Percentiles rank a stretch among this genome's conserved stretches.
phyloP scores from a whole-genome alignment of 2,329 filamentous ascomycete genomes.

The Pseudopyrenochaeta lycopersici region DNA sequence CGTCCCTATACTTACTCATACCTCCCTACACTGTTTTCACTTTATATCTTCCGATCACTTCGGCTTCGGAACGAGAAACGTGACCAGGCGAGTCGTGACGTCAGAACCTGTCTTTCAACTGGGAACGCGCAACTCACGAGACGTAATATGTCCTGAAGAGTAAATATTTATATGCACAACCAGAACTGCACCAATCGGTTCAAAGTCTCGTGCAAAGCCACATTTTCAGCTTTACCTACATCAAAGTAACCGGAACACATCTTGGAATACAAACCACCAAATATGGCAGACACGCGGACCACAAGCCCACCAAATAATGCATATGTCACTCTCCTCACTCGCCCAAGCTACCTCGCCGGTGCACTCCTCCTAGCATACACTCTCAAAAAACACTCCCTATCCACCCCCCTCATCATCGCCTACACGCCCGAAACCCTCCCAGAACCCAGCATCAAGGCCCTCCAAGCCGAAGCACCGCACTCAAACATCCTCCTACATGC shows the following conservation, averaged over 20 bases:
- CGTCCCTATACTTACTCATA: not conserved
- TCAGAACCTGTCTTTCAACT: conserved; percentile 15
- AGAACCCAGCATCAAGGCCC: conserved; percentile 49
- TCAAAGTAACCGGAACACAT: too few relatives aligned
- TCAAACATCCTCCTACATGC: conserved; percentile 53
- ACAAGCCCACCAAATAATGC: conserved; percentile 33
- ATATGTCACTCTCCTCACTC: conserved; percentile 62
- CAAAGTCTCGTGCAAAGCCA: too few relatives aligned
- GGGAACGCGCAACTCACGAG: not conserved
- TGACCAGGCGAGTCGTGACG: conserved; percentile 31
- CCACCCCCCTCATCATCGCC: conserved; percentile 60
- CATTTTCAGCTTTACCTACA: too few relatives aligned
- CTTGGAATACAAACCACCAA: too few relatives aligned
- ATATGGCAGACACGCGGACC: conserved; percentile 15
- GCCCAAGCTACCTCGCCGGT: conserved; percentile 62
- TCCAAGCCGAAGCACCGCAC: conserved; percentile 53
- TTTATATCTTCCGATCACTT: conserved; percentile 6
- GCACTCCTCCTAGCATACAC: conserved; percentile 61
- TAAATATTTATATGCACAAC: not conserved
- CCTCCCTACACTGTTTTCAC: not conserved
- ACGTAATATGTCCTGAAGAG: not conserved
- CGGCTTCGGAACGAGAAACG: conserved; percentile 15
- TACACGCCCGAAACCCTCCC: conserved; percentile 57
- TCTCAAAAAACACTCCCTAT: conserved; percentile 55
- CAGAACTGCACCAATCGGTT: too few relatives aligned